Evolutionary conservation across 305 asterid species (phyloP), one percentile per base, ranked within the genome.

Genomic region (Rubia peregrina): DNA sequence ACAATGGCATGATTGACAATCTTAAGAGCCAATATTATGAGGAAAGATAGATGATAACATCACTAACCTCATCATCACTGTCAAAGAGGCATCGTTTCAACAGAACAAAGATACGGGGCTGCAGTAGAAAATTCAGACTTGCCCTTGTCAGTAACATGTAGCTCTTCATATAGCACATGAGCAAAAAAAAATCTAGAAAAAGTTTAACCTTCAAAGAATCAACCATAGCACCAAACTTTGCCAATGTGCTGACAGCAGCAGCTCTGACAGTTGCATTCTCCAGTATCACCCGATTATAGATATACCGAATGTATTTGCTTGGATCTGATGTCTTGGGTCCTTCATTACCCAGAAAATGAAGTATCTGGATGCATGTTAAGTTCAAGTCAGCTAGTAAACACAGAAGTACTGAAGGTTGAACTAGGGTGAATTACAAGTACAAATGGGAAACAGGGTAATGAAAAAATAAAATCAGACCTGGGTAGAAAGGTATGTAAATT

Each of bases 211-310:
- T 92, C 83, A 92, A 74, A 17, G 91, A 80, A 77, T 92, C 98
- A 82, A 92, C 88, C 83, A 85, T 71, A 59, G 96, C 97, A 67
- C 98, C 97, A 80, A 90, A 90, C 72, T 92, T 92, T 61, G 98
- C 95, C 83, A 92, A 81, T 63, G 98, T 92, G 80, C 98, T 92
- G 72, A 92, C 98, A n/a, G 98, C 97, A 56, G 97, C 85, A 70
- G 98, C 98, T 46, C 97, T 90, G 26, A 92, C 97, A 65, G 98
- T 92, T 81, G 98, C 95, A 80, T 92, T 92, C 79, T 92, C 98
- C 72, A 92, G 89, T 69, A 92, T 90, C 75, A 92, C 90, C 43
- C 98, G 84, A 67, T 92, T 92, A 84, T 92, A 92, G 38, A 92
- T 92, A 81, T 92, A 90, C 48, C 97, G 69, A 17, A 65, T 65